Percentiles rank a stretch among this genome's conserved stretches.
These are phyloP conservation scores for Microcera coccophila DNA, from an alignment of 2,329 filamentous ascomycete genomes.

Conservation along the genomic window DNA sequence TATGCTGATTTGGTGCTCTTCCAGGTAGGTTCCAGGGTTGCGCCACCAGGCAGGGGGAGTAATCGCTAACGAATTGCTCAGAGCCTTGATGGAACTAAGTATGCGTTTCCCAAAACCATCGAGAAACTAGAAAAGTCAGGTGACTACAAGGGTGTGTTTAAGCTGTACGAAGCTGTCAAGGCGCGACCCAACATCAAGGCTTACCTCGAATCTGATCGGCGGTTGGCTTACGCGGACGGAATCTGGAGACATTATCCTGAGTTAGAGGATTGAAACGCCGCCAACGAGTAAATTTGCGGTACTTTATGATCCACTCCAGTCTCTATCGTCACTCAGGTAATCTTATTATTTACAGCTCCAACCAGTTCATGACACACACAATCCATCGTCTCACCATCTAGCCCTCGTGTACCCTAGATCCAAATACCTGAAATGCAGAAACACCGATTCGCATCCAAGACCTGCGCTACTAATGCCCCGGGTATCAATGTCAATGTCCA, in stretches of 20 bases:
- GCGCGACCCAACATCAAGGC: constrained; percentile 60
- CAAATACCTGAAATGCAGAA: background rate
- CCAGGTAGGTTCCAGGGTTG: constrained; percentile 49
- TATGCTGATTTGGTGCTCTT: constrained; percentile 73
- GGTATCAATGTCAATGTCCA: background rate
- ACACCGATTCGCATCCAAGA: background rate
- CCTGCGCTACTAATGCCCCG: background rate
- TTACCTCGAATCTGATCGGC: constrained; percentile 64
- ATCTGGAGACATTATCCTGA: constrained; percentile 72
- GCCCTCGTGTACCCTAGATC: background rate
- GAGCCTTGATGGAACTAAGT: constrained; percentile 56
- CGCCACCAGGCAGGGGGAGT: background rate
- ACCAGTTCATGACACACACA: no score
- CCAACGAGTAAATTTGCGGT: no score
- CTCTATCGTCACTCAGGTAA: no score
- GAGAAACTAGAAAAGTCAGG: constrained; percentile 49
- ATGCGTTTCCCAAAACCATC: constrained; percentile 68
- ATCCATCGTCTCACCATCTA: background rate
- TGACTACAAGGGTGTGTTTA: constrained; percentile 60
- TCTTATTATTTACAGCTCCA: no score
- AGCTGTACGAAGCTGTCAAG: constrained; percentile 60
- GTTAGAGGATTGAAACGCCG: no score
- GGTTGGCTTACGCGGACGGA: constrained; percentile 58
- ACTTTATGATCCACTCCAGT: no score
- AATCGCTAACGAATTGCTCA: constrained; percentile 21